Percentiles rank a stretch among this genome's conserved stretches.
These are phyloP conservation scores for Mycena capillaripes DNA, from an alignment of 768 basidiomycete genomes.

Conservation along the genomic window DNA sequence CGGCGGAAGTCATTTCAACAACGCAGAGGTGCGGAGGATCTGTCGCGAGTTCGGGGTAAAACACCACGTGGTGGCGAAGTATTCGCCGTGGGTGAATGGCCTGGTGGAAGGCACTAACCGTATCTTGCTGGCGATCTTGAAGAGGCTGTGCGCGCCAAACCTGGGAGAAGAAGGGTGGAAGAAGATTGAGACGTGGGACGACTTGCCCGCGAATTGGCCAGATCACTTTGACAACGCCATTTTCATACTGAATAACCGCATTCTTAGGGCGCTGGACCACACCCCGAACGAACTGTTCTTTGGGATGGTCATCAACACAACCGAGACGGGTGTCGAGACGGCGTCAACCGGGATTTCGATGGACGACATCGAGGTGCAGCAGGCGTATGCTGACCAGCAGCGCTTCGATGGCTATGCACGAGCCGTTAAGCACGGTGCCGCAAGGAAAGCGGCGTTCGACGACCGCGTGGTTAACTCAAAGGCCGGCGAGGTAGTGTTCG, in stretches of 20 bases:
- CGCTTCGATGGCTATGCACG: constrained; percentile 44
- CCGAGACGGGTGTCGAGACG: constrained; percentile 5
- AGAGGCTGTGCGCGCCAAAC: constrained; percentile 2
- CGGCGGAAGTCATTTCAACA: constrained; percentile 42
- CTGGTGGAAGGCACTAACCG: background rate
- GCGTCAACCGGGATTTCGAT: background rate
- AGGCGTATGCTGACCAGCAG: constrained; percentile 46
- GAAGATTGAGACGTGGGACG: constrained; percentile 39
- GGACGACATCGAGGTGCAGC: constrained; percentile 32
- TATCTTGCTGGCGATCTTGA: background rate
- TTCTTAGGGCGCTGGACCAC: background rate
- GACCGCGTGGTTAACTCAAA: constrained; percentile 22
- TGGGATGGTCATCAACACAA: constrained; percentile 45
- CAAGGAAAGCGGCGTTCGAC: constrained; percentile 32
- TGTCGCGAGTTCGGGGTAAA: constrained; percentile 26
- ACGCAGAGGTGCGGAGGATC: constrained; percentile 26
- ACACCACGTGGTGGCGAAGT: background rate
- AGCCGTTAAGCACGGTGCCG: constrained; percentile 36
- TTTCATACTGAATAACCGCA: background rate
- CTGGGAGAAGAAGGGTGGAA: constrained; percentile 24
- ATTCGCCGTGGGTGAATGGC: background rate
- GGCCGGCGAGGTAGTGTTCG: background rate
- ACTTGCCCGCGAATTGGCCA: background rate
- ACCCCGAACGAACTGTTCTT: constrained; percentile 19
- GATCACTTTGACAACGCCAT: background rate